Evolutionary conservation across 2,329 filamentous ascomycete genomes (phyloP).

Genomic region (Bertia moriformis): DNA sequence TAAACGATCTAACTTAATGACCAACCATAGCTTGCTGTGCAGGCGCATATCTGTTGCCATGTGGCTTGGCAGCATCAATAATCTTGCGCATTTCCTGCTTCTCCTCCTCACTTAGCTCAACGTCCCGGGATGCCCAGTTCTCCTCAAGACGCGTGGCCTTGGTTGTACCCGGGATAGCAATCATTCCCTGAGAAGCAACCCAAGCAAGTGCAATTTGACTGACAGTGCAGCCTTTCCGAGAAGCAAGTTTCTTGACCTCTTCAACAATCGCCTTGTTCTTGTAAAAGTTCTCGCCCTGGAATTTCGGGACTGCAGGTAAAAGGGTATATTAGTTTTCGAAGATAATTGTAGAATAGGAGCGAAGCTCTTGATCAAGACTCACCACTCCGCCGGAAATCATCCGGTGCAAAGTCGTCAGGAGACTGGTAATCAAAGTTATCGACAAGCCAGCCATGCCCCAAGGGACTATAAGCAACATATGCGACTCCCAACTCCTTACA

Average conservation of each 20-base stretch:
- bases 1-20: too few relatives aligned
- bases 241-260: slow-evolving; percentile 22
- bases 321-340: neutral
- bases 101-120: slow-evolving; percentile 18
- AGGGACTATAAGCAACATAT: slow-evolving; percentile 28
- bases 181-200: slow-evolving; percentile 19
- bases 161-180: slow-evolving; percentile 24
- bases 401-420: slow-evolving; percentile 26
- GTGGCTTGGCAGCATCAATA: slow-evolving; percentile 17
- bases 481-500: slow-evolving; percentile 23
- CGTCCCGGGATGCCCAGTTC: slow-evolving; percentile 18
- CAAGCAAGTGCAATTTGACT: slow-evolving; percentile 18
- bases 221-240: slow-evolving; percentile 14
- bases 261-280: slow-evolving; percentile 24
- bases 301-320: slow-evolving; percentile 14
- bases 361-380: too few relatives aligned
- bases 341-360: too few relatives aligned
- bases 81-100: slow-evolving; percentile 18
- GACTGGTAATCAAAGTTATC: slow-evolving; percentile 24
- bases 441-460: slow-evolving; percentile 30
- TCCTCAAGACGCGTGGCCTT: slow-evolving; percentile 16
- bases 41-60: slow-evolving; percentile 15
- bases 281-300: slow-evolving; percentile 28
- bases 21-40: slow-evolving; percentile 1
- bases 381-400: slow-evolving; percentile 23